Evolutionary conservation across 208 protist genomes (phyloP), one percentile per base, ranked within the genome.

Genomic region (Crithidia expoeki): DNA sequence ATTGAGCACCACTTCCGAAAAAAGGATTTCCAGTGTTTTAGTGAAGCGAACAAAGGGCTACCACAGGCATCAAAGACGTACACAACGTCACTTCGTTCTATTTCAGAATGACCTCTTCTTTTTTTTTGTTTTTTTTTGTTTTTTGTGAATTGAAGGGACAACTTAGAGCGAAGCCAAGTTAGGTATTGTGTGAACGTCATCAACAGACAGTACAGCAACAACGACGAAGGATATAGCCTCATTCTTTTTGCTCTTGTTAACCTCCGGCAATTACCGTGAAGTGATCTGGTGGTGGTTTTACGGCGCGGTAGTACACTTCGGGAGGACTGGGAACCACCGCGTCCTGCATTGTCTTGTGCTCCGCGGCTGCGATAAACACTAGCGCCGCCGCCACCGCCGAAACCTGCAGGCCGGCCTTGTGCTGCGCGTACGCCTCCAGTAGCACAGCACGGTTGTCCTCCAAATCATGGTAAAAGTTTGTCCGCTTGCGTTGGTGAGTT

Each of bases 261-360:
- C 65, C 83, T 46, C 90, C 84, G 17, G 87, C 68, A 49, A 92
- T 49, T 12, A 95, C 78, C 21, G 83, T 55, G 63, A 92, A 95
- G 50, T 95, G 86, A 21, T 84, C 58, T 1, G 30, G 47, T 19
- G 90, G 90, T 0, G 90, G 90, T 11, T 59, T 67, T 16, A 92
- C 81, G 12, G 66, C 50, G 27, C 78, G 70, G 59, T 83, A 93
- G 38, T 79, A 82, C 17, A 75, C 79, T 58, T 86, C 87, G 2
- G 74, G 79, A 9, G 57, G 70, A 4, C 77, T 78, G 38, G 71
- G 74, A 51, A 86, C 73, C 12, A 93, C 58, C 0, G 85, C 67
- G 57, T 93, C 87, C 9, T 17, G 2, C 28, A 65, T 38, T 52
- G 59, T 57, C 52, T 91, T 92, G 23, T 76, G 50, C 53, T 83